Conservation (phyloP, 1,284 basidiomycete genomes). For the Austroboletus novae-zelandiae region DNA sequence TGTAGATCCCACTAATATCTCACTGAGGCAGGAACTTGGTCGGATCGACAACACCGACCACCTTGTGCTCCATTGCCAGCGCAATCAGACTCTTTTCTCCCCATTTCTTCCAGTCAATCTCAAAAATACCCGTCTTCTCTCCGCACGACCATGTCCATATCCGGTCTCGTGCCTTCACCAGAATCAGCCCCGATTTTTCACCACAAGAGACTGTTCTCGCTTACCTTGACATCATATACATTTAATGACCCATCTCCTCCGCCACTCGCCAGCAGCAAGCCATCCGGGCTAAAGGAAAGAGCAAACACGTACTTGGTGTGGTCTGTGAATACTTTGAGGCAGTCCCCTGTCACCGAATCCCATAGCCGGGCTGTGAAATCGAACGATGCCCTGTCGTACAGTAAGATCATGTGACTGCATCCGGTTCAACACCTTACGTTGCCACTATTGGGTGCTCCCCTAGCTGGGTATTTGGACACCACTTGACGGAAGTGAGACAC, state of each 20-base stretch:
- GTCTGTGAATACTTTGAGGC: slow-evolving; percentile 63
- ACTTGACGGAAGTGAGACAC: slow-evolving; percentile 68
- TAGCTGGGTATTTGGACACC: slow-evolving; percentile 55
- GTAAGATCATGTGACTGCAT: slow-evolving; percentile 5
- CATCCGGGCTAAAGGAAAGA: slow-evolving; percentile 65
- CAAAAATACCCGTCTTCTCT: slow-evolving; percentile 37
- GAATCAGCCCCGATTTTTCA: slow-evolving; percentile 1
- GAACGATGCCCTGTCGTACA: slow-evolving; percentile 59
- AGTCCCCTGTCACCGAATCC: slow-evolving; percentile 74
- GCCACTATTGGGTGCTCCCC: slow-evolving; percentile 58
- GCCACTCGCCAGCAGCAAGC: slow-evolving; percentile 38
- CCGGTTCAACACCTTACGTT: slow-evolving; percentile 51
- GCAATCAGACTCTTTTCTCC: slow-evolving; percentile 33
- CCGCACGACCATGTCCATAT: slow-evolving; percentile 34
- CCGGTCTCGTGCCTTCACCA: slow-evolving; percentile 29
- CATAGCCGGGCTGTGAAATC: slow-evolving; percentile 74
- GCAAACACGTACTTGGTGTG: slow-evolving; percentile 68
- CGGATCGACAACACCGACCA: slow-evolving; percentile 36
- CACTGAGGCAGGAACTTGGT: slow-evolving; percentile 19
- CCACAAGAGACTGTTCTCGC: slow-evolving; percentile 1
- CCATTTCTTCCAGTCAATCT: slow-evolving; percentile 38
- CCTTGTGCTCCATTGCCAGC: slow-evolving; percentile 37
- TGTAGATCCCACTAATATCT: too few species aligned
- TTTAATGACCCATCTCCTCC: slow-evolving; percentile 36
- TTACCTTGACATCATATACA: slow-evolving; percentile 35